phyloP scores from a whole-genome alignment of 345 rosid genomes.

The Passiflora organensis region DNA sequence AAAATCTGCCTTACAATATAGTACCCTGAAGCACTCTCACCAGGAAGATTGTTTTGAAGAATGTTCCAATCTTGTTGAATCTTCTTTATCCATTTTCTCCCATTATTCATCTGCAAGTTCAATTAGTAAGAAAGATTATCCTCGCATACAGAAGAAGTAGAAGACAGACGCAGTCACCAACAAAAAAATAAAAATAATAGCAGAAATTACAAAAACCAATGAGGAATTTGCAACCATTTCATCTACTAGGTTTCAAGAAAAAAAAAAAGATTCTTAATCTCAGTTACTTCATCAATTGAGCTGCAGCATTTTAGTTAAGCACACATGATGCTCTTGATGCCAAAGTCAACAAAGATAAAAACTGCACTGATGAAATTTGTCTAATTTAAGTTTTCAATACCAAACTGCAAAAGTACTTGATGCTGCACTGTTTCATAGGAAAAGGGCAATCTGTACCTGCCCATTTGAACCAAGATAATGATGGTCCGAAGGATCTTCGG shows the following conservation, averaged over 20 bases:
- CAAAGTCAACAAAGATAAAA: not conserved
- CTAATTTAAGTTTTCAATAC: not conserved
- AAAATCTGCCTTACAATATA: constrained; percentile 4
- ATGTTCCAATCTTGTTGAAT: constrained; percentile 97
- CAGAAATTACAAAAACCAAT: not conserved
- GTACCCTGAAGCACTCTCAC: constrained; percentile 35
- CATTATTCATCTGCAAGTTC: constrained; percentile 54
- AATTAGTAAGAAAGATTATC: not conserved
- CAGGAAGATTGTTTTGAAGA: constrained; percentile 94
- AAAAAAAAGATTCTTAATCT: too few species aligned
- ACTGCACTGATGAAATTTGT: not conserved
- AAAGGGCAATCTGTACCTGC: constrained; percentile 42
- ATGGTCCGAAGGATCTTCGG: constrained; percentile 80
- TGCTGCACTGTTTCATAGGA: not conserved
- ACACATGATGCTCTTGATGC: not conserved
- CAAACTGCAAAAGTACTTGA: not conserved
- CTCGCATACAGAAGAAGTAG: too few species aligned
- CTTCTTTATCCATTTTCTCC: constrained; percentile 90
- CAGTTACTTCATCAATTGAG: too few species aligned
- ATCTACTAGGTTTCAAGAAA: too few species aligned
- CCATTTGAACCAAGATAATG: constrained; percentile 57
- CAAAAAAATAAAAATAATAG: not conserved
- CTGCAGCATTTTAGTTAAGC: too few species aligned
- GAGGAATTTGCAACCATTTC: not conserved
- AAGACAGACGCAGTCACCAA: too few species aligned